These are phyloP conservation scores for Pholiota conissans DNA, from an alignment of 768 basidiomycete genomes.

Conservation along the genomic window DNA sequence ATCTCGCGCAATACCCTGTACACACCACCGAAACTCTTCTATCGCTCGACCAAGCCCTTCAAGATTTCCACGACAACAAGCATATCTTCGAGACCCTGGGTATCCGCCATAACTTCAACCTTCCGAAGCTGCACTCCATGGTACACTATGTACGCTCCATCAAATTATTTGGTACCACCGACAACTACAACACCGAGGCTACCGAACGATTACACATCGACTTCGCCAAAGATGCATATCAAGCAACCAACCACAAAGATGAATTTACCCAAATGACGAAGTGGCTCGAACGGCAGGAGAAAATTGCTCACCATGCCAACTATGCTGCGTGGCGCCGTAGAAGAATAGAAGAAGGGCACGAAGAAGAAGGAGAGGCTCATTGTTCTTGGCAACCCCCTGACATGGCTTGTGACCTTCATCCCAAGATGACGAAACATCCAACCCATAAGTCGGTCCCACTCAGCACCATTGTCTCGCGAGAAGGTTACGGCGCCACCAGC, in stretches of 20 bases:
- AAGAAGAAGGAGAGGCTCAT: background rate
- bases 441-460: background rate
- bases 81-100: slow-evolving; percentile 9
- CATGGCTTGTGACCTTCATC: background rate
- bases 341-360: background rate
- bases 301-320: slow-evolving; percentile 13
- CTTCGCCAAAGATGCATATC: slow-evolving; percentile 32
- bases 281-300: slow-evolving; percentile 35
- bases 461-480: background rate
- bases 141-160: slow-evolving; percentile 24
- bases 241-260: slow-evolving; percentile 25
- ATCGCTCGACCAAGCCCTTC: slow-evolving; percentile 1
- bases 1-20: slow-evolving; percentile 25
- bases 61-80: slow-evolving; percentile 12
- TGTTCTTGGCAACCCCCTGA: background rate
- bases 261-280: slow-evolving; percentile 36
- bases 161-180: slow-evolving; percentile 24
- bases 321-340: background rate
- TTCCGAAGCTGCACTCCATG: slow-evolving; percentile 25
- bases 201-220: slow-evolving; percentile 38
- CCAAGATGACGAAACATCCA: background rate
- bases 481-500: background rate
- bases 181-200: slow-evolving; percentile 31
- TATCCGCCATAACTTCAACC: slow-evolving; percentile 30
- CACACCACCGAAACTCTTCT: slow-evolving; percentile 34